Base-by-base conservation (phyloP, 2,329 filamentous ascomycete genomes). In the Fusarium redolens region DNA sequence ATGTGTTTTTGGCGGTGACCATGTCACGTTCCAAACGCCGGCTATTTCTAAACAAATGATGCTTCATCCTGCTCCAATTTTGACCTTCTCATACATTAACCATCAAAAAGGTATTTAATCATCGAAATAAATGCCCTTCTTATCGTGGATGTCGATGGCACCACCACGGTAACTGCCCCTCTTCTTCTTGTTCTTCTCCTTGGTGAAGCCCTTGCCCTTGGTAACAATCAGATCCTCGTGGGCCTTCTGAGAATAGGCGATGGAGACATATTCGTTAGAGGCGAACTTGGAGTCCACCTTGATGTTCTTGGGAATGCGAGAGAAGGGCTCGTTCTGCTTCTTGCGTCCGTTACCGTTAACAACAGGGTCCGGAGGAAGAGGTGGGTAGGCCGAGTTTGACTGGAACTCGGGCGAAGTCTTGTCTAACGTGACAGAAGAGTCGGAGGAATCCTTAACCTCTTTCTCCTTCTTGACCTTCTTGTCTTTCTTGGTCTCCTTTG, bases 171-270 rank as follows among this genome's bases (percentile, higher is more conserved):
- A 99, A 74, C 92, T 94, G 56, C 96, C 96, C 77, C 91, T 88
- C 88, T 95, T 95, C 89, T 95, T 96, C 88, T 99, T 99, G 85
- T 99, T 99, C 91, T 99, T 99, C 86, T 98, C 96, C 87, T 99
- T 99, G 68, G 96, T 98, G 84, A 99, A 99, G 7, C 94, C 95
- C 85, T 98, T 98, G 78, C 96, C 96, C 81, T 92, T 94, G 37
- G 96, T 98, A 43, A 97, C 89, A 54, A 95, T 93, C 71, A 99
- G 85, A 80, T 98, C 95, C 75, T 94, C 89, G 79, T 95, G 93
- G 13, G 97, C 97, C 76, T 91, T 91, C 77, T 96, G 92, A 30
- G 95, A 96, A 83, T 98, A 99, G 72, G 93, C 92, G 81, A 98
- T 94, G 28, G 91, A 87, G 15, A 94, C 87, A 81, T 96, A 98